phyloP scores from a whole-genome alignment of 177 flowering plant species.

The Vitis hybrid region DNA sequence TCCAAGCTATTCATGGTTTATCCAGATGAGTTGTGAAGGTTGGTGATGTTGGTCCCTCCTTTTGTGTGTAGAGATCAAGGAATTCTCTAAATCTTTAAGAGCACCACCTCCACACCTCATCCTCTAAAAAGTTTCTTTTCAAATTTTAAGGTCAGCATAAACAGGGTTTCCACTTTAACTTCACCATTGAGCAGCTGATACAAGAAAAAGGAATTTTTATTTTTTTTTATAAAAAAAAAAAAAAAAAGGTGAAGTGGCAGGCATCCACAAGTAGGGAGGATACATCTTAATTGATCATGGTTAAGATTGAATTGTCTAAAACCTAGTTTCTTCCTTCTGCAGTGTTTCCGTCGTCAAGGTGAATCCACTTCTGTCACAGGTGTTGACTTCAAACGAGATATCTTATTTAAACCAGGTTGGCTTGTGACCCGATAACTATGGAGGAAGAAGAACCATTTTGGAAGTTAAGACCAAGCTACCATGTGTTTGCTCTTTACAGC shows the following conservation, averaged over 20 bases:
- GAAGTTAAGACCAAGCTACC: too few species aligned
- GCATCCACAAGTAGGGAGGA: too few species aligned
- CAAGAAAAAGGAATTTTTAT: too few species aligned
- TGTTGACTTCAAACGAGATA: constrained; percentile 65
- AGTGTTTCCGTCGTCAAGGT: constrained; percentile 91
- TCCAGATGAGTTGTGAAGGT: too few species aligned
- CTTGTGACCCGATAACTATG: constrained; percentile 41
- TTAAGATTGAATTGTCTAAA: not conserved
- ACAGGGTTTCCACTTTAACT: not conserved
- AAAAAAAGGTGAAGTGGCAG: not conserved
- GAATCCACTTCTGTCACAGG: constrained; percentile 80
- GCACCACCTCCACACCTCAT: too few species aligned
- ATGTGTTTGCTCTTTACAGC: too few species aligned
- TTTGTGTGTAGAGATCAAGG: too few species aligned
- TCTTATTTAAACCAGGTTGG: constrained; percentile 78
- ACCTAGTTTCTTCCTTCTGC: constrained; percentile 22
- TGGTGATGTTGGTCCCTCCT: too few species aligned
- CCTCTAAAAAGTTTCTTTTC: too few species aligned
- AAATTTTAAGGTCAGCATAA: not conserved
- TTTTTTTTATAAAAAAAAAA: not conserved
- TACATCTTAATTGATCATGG: not conserved
- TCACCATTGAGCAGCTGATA: too few species aligned
- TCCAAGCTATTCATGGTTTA: too few species aligned
- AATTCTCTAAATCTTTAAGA: too few species aligned
- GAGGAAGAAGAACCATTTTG: not conserved